These are phyloP conservation scores for Agastache rugosa DNA, from an alignment of 257 asterid genomes.

Conservation along the genomic window DNA sequence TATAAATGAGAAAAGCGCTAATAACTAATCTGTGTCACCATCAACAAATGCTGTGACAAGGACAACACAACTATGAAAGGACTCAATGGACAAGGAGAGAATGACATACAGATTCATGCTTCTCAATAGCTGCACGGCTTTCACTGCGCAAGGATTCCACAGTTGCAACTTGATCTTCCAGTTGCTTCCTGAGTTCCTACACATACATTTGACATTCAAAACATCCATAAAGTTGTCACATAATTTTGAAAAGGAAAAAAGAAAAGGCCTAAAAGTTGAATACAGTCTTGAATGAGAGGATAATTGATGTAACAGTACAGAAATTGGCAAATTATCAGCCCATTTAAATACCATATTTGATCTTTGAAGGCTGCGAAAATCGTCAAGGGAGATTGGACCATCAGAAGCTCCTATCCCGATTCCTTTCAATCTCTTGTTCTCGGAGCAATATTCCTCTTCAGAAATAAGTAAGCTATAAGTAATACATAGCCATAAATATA, in stretches of 20 bases:
- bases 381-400: conserved; percentile 95
- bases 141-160: conserved; percentile 70
- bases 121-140: conserved; percentile 64
- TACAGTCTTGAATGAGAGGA: conserved; percentile 21
- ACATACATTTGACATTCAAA: conserved; percentile 29
- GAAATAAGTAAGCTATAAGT: conserved; percentile 38
- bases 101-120: conserved; percentile 74
- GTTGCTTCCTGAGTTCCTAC: conserved; percentile 90
- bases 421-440: conserved; percentile 88
- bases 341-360: conserved; percentile 73
- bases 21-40: neutral
- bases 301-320: conserved; percentile 16
- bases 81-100: conserved; percentile 30
- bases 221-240: conserved; percentile 19
- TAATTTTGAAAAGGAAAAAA: neutral
- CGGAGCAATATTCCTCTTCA: conserved; percentile 70
- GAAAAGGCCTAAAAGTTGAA: conserved; percentile 5
- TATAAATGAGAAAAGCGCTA: conserved; percentile 4
- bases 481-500: conserved; percentile 26
- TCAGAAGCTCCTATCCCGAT: conserved; percentile 91
- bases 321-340: conserved; percentile 20
- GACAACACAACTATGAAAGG: conserved; percentile 14
- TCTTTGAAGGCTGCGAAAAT: conserved; percentile 92
- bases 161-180: conserved; percentile 77
- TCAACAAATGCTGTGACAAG: conserved; percentile 1